phyloP scores from a whole-genome alignment of 2,329 filamentous ascomycete species.

The Raffaelea arxii region DNA sequence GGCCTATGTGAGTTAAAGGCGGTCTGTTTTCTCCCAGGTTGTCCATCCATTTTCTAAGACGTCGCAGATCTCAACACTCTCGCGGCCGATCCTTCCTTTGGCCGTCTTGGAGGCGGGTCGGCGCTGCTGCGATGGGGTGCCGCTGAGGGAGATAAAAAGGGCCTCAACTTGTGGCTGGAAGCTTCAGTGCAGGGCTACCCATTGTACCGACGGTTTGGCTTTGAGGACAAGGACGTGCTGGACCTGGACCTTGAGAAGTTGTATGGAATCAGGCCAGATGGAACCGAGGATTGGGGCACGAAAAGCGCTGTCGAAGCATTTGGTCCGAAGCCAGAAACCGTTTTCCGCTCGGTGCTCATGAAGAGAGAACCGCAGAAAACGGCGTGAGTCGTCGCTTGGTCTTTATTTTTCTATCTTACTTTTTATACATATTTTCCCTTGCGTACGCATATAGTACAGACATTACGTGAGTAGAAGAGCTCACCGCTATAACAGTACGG shows the following conservation, averaged over 20 bases:
- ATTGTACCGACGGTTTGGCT: constrained; percentile 19
- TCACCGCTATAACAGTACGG: too few species aligned
- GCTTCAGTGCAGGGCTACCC: constrained; percentile 18
- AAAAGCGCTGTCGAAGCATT: constrained; percentile 13
- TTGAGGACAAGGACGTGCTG: constrained; percentile 15
- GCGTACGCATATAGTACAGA: too few species aligned
- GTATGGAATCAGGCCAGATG: constrained; percentile 12
- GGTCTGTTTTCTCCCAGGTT: too few species aligned
- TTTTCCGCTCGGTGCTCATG: constrained; percentile 18
- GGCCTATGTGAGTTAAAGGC: constrained; percentile 18
- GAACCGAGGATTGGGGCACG: constrained; percentile 17
- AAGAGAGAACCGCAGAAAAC: not conserved
- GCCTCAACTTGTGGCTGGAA: constrained; percentile 16
- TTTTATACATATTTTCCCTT: too few species aligned
- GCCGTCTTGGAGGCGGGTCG: constrained; percentile 18
- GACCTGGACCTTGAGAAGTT: constrained; percentile 14
- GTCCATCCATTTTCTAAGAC: too few species aligned
- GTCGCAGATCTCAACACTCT: constrained; percentile 17
- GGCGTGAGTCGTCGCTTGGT: too few species aligned
- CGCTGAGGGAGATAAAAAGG: constrained; percentile 17
- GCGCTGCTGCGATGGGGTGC: constrained; percentile 17
- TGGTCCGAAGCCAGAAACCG: constrained; percentile 14
- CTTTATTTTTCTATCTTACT: too few species aligned
- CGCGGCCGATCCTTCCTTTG: constrained; percentile 13
- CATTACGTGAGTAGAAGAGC: too few species aligned